Conservation (phyloP, 2,329 filamentous ascomycete species). For the Blastomyces parvus region DNA sequence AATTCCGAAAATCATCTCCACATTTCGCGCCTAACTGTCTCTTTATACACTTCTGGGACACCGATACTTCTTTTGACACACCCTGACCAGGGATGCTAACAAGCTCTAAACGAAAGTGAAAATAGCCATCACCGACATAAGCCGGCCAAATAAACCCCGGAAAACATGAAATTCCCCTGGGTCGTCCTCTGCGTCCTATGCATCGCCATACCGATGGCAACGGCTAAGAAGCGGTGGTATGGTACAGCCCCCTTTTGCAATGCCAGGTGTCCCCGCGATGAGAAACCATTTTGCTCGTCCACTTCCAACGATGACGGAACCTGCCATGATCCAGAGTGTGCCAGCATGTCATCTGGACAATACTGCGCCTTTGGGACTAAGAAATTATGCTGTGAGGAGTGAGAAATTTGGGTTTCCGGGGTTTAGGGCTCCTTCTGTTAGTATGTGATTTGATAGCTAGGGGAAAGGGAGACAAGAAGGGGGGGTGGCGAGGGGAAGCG, state of each 20-base stretch:
- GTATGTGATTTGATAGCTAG: background rate
- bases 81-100: background rate
- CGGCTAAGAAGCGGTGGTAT: background rate
- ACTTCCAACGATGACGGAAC: background rate
- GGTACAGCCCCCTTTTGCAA: background rate
- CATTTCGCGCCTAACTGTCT: background rate
- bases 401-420: background rate
- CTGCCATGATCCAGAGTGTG: background rate
- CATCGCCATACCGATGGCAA: background rate
- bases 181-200: background rate
- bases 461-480: too few relatives aligned
- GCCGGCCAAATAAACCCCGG: background rate
- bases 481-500: too few relatives aligned
- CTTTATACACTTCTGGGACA: too few relatives aligned
- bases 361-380: background rate
- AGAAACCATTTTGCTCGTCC: background rate
- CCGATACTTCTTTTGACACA: too few relatives aligned
- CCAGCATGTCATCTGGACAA: background rate
- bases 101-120: background rate
- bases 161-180: background rate
- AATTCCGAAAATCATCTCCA: background rate
- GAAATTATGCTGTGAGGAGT: slow-evolving; percentile 1
- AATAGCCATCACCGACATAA: background rate
- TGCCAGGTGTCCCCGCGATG: background rate
- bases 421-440: background rate